phyloP scores from a whole-genome alignment of 2,329 filamentous ascomycete species.

The Fusarium verrucosum region DNA sequence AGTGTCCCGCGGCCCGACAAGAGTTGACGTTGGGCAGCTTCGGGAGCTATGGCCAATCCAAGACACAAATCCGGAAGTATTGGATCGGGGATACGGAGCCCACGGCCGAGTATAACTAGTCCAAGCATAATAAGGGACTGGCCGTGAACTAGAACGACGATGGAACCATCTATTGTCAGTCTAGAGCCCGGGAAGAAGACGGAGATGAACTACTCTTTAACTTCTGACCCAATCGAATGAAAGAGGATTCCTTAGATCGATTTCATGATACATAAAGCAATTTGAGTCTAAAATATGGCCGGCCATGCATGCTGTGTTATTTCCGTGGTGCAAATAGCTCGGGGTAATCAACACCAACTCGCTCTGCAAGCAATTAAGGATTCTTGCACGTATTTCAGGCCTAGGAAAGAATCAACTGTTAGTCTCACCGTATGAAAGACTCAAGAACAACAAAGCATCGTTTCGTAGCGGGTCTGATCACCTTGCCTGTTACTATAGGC shows the following conservation, averaged over 20 bases:
- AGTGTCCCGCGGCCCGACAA: conserved; percentile 3
- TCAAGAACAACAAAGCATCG: neutral
- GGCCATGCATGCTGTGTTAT: neutral
- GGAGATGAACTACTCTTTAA: conserved; percentile 16
- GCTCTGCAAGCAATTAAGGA: neutral
- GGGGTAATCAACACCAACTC: neutral
- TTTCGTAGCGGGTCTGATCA: neutral
- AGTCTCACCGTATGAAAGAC: too few relatives aligned
- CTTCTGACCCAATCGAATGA: neutral
- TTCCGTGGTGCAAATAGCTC: neutral
- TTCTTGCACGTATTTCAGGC: conserved; percentile 1
- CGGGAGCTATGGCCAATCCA: neutral
- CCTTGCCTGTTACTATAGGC: neutral
- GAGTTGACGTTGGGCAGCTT: neutral
- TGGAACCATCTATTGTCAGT: conserved; percentile 1
- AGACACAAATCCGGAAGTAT: neutral
- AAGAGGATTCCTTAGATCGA: conserved; percentile 1
- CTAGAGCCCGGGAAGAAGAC: neutral
- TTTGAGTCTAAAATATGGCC: neutral
- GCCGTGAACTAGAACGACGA: neutral
- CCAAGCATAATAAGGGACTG: neutral
- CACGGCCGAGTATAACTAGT: conserved; percentile 7
- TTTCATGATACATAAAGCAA: conserved; percentile 2
- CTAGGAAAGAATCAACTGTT: conserved; percentile 5
- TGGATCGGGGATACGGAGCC: neutral